Percentiles rank a stretch among this genome's conserved stretches.
Conservation (phyloP, 2,329 filamentous ascomycete genomes). For the Fusarium tjaetaba region DNA sequence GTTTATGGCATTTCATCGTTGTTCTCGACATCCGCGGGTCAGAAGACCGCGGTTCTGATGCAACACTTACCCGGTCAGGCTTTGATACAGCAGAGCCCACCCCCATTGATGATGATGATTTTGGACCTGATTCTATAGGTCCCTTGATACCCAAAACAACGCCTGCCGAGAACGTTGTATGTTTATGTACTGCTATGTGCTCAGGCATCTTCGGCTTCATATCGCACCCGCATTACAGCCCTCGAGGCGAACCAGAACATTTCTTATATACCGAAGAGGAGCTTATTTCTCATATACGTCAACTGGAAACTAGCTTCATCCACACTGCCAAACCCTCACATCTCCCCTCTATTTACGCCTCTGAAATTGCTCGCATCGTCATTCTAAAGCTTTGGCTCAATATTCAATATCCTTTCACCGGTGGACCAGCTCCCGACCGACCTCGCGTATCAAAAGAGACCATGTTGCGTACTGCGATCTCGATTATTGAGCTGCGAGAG, state of each 20-base stretch:
- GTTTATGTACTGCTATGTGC: slow-evolving; percentile 52
- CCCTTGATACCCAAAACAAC: slow-evolving; percentile 50
- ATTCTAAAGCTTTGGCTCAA: slow-evolving; percentile 59
- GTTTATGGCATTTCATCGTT: slow-evolving; percentile 71
- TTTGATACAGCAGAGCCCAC: slow-evolving; percentile 60
- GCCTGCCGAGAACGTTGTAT: slow-evolving; percentile 55
- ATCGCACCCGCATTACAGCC: slow-evolving; percentile 47
- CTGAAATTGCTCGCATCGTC: slow-evolving; percentile 53
- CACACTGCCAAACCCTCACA: slow-evolving; percentile 47
- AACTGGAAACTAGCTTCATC: slow-evolving; percentile 54
- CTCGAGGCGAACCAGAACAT: slow-evolving; percentile 27
- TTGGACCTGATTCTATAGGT: slow-evolving; percentile 52
- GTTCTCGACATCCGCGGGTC: slow-evolving; percentile 67
- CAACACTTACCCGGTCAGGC: slow-evolving; percentile 53
- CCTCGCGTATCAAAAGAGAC: slow-evolving; percentile 52
- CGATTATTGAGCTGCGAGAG: slow-evolving; percentile 56
- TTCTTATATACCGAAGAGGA: slow-evolving; percentile 50
- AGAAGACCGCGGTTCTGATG: slow-evolving; percentile 62
- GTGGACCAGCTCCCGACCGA: slow-evolving; percentile 41
- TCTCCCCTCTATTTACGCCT: slow-evolving; percentile 50
- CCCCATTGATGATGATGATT: slow-evolving; percentile 64
- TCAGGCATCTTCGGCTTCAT: slow-evolving; percentile 54
- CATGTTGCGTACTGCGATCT: slow-evolving; percentile 58
- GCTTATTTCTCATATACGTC: slow-evolving; percentile 52
- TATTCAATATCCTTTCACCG: slow-evolving; percentile 57